Evolutionary conservation across 2,329 filamentous ascomycete species (phyloP).

Genomic region (Fusarium ambrosium): DNA sequence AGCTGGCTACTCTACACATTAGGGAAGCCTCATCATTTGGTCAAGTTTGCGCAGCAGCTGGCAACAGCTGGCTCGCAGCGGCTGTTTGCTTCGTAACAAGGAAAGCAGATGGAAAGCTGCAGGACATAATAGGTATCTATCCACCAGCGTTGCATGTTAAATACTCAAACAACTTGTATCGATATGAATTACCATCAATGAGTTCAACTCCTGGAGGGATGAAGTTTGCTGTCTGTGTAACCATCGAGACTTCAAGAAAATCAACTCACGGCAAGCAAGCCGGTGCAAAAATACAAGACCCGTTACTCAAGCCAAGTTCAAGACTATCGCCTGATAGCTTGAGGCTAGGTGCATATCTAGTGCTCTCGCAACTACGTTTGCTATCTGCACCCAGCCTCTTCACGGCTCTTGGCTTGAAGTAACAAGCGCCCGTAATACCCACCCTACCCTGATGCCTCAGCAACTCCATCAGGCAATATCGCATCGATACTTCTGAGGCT

Average conservation of each 20-base stretch:
- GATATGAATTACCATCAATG: neutral
- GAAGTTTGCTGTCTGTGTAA: neutral
- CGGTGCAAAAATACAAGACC: neutral
- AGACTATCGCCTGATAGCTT: neutral
- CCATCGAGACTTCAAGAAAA: neutral
- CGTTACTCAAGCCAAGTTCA: neutral
- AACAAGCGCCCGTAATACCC: neutral
- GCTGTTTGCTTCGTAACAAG: slow-evolving; percentile 11
- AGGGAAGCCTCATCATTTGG: neutral
- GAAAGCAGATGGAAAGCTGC: neutral
- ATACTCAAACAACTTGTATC: neutral
- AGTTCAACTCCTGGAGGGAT: neutral
- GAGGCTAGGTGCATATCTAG: neutral
- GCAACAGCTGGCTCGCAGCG: slow-evolving; percentile 5
- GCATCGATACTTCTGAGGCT: neutral
- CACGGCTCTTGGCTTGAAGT: neutral
- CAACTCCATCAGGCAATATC: neutral
- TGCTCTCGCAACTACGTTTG: neutral
- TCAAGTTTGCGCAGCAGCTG: slow-evolving; percentile 10
- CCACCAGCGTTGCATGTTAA: neutral
- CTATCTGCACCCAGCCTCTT: slow-evolving; percentile 6
- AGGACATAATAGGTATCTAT: neutral
- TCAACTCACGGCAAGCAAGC: neutral
- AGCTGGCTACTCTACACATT: neutral
- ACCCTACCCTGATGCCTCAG: neutral